These are phyloP conservation scores for Rutidosis leptorrhynchoides DNA, from an alignment of 129 eudicot genomes.

Conservation along the genomic window DNA sequence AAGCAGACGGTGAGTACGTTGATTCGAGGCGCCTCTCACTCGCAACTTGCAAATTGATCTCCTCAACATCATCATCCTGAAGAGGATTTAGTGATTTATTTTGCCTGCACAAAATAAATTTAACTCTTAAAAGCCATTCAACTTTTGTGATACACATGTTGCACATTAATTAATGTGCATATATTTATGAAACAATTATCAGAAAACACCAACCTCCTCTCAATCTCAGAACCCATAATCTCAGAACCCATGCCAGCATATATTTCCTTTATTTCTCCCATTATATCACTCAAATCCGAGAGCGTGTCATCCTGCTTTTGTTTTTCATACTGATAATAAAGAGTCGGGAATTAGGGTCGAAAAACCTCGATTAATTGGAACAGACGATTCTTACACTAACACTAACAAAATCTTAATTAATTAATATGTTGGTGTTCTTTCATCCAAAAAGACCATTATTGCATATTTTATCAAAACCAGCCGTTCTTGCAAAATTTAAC, in stretches of 20 bases:
- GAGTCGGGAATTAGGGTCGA: background rate
- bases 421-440: background rate
- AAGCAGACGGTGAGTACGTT: conserved; percentile 12
- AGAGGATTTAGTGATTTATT: conserved; percentile 43
- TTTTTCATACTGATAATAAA: conserved; percentile 67
- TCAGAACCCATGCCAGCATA: conserved; percentile 31
- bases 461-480: background rate
- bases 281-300: conserved; percentile 56
- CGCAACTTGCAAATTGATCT: conserved; percentile 45
- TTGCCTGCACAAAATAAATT: conserved; percentile 40
- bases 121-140: background rate
- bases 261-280: conserved; percentile 90
- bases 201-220: conserved; percentile 16
- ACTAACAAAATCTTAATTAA: background rate
- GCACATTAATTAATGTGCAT: background rate
- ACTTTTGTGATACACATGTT: background rate
- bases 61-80: conserved; percentile 61
- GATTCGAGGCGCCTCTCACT: conserved; percentile 4
- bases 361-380: conserved; percentile 11
- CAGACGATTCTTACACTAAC: background rate
- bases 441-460: background rate
- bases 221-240: too few relatives aligned
- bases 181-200: background rate
- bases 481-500: background rate
- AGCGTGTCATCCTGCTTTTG: conserved; percentile 35